Conservation (phyloP, 2,329 filamentous ascomycete genomes). For the Aureobasidium uvarum region DNA sequence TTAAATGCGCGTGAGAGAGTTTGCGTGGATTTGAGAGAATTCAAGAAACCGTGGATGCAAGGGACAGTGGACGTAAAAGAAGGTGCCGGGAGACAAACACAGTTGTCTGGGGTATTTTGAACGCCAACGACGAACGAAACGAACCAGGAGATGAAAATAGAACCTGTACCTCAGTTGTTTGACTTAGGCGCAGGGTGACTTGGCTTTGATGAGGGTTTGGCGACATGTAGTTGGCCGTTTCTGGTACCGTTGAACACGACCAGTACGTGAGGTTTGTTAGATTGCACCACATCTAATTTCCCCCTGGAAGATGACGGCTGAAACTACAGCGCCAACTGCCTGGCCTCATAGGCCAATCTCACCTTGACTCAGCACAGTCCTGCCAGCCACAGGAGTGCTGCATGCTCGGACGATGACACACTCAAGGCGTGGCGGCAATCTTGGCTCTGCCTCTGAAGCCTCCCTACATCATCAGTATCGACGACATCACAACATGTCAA, state of each 20-base stretch:
- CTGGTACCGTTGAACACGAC: constrained; percentile 17
- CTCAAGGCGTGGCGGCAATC: neutral
- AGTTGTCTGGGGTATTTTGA: constrained; percentile 16
- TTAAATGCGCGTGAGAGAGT: constrained; percentile 11
- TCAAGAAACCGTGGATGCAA: constrained; percentile 15
- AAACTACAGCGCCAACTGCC: constrained; percentile 19
- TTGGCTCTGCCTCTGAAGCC: neutral
- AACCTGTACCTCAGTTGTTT: neutral
- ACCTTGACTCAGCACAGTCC: constrained; percentile 2
- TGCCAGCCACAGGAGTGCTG: constrained; percentile 16
- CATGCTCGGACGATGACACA: neutral
- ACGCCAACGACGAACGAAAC: constrained; percentile 9
- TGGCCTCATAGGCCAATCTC: constrained; percentile 7
- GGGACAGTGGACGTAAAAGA: constrained; percentile 2
- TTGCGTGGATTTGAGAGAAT: constrained; percentile 13
- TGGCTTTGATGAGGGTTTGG: constrained; percentile 12
- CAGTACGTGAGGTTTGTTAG: constrained; percentile 12
- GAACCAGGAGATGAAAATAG: constrained; percentile 21
- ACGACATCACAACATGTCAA: neutral
- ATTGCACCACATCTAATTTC: constrained; percentile 23
- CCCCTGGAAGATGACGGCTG: constrained; percentile 7
- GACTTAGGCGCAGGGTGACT: constrained; percentile 4
- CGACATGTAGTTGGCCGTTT: constrained; percentile 14
- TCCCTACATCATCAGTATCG: neutral
- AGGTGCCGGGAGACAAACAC: constrained; percentile 17